These are phyloP conservation scores for Mollisiaceae sp. DNA, from an alignment of 2,329 filamentous ascomycete species.

Conservation along the genomic window DNA sequence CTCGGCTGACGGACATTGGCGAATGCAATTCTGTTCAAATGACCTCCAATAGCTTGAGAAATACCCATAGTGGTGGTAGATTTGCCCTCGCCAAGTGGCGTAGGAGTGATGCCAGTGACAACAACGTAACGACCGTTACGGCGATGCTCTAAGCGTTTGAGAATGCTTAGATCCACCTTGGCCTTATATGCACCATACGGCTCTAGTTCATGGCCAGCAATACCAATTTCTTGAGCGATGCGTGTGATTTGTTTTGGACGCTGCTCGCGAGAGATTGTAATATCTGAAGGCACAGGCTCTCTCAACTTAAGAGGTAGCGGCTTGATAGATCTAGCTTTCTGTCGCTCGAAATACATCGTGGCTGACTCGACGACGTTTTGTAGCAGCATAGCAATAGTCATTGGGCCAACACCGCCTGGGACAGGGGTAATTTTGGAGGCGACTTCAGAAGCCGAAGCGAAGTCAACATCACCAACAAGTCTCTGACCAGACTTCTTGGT, in stretches of 20 bases:
- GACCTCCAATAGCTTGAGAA: slow-evolving; percentile 88
- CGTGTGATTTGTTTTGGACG: slow-evolving; percentile 89
- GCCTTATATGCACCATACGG: slow-evolving; percentile 95
- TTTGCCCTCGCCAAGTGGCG: slow-evolving; percentile 95
- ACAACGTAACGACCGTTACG: slow-evolving; percentile 89
- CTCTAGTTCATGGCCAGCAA: slow-evolving; percentile 87
- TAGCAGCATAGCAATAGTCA: slow-evolving; percentile 98
- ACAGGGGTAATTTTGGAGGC: slow-evolving; percentile 95
- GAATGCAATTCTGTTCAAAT: slow-evolving; percentile 86
- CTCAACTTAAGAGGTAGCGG: slow-evolving; percentile 83
- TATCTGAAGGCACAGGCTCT: slow-evolving; percentile 91
- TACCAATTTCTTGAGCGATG: slow-evolving; percentile 85
- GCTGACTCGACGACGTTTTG: slow-evolving; percentile 94
- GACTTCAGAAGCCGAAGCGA: slow-evolving; percentile 79
- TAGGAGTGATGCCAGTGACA: slow-evolving; percentile 95
- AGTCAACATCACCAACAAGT: slow-evolving; percentile 95
- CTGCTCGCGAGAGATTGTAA: slow-evolving; percentile 87
- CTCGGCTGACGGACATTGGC: slow-evolving; percentile 97
- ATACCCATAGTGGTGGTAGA: slow-evolving; percentile 97
- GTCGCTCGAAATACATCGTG: slow-evolving; percentile 78
- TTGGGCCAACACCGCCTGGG: slow-evolving; percentile 94
- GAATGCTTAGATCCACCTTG: slow-evolving; percentile 83
- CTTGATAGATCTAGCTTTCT: slow-evolving; percentile 78
- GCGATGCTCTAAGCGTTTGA: slow-evolving; percentile 86
- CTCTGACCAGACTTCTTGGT: slow-evolving; percentile 91